These are phyloP conservation scores for Clohesyomyces aquaticus DNA, from an alignment of 495 filamentous ascomycete species.

Conservation along the genomic window DNA sequence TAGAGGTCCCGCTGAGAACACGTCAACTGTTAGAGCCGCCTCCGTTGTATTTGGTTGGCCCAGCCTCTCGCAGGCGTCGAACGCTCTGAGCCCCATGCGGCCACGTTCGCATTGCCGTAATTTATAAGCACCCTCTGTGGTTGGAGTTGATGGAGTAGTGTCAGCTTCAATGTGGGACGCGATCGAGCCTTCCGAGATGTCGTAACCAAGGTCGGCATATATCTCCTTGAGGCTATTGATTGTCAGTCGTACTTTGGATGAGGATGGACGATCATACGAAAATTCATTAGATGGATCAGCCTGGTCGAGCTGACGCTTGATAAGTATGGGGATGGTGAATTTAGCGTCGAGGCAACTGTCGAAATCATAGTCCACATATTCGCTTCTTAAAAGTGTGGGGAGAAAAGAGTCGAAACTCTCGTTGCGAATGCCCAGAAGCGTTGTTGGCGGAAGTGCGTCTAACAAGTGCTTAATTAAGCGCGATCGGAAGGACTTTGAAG, in stretches of 20 bases:
- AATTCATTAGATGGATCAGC: background rate
- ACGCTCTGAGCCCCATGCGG: too few species aligned
- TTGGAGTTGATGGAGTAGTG: too few species aligned
- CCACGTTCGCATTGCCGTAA: too few species aligned
- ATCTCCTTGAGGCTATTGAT: background rate
- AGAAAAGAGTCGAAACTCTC: background rate
- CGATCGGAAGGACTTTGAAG: background rate
- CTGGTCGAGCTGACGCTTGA: background rate
- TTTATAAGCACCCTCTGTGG: too few species aligned
- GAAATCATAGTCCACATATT: slow-evolving; percentile 8
- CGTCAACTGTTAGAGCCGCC: too few species aligned
- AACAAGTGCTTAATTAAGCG: background rate
- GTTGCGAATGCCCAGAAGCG: background rate
- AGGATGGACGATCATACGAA: slow-evolving; percentile 2
- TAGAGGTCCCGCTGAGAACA: too few species aligned
- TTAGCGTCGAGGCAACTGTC: background rate
- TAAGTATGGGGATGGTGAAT: slow-evolving; percentile 4
- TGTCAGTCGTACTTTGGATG: background rate
- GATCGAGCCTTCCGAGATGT: too few species aligned
- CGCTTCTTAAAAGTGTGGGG: background rate
- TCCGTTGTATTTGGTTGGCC: too few species aligned
- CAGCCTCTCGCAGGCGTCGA: too few species aligned
- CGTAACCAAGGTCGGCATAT: slow-evolving; percentile 1
- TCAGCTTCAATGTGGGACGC: too few species aligned
- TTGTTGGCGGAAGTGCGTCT: background rate